phyloP scores from a whole-genome alignment of 257 asterid species.

The Catharanthus roseus region DNA sequence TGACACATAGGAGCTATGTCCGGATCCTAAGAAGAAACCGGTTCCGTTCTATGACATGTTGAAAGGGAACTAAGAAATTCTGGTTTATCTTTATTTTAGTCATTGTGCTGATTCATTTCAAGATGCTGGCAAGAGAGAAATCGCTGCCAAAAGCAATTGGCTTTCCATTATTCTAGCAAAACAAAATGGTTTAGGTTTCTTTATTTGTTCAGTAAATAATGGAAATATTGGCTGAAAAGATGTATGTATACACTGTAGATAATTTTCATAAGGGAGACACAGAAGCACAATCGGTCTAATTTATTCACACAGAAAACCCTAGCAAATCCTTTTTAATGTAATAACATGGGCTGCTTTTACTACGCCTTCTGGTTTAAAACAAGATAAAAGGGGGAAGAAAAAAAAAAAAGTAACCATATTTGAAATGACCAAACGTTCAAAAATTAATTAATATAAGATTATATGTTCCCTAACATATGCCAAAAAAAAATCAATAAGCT shows the following conservation, averaged over 20 bases:
- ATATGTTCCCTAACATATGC: background rate
- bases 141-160: background rate
- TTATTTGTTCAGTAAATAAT: too few relatives aligned
- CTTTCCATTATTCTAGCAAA: background rate
- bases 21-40: slow-evolving; percentile 69
- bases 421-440: background rate
- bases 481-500: background rate
- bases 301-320: too few relatives aligned
- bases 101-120: too few relatives aligned
- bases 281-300: too few relatives aligned
- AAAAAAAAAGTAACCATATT: too few relatives aligned
- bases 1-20: slow-evolving; percentile 56
- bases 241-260: too few relatives aligned
- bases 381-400: too few relatives aligned
- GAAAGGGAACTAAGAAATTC: slow-evolving; percentile 46
- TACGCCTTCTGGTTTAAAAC: too few relatives aligned
- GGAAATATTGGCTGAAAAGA: too few relatives aligned
- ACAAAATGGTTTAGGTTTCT: background rate
- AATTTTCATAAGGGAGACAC: too few relatives aligned
- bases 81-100: background rate
- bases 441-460: background rate
- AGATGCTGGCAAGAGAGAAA: background rate
- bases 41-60: slow-evolving; percentile 64
- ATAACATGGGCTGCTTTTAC: too few relatives aligned
- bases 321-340: too few relatives aligned